Conservation (phyloP, 2,329 filamentous ascomycete species). For the Trichoderma polysporum region DNA sequence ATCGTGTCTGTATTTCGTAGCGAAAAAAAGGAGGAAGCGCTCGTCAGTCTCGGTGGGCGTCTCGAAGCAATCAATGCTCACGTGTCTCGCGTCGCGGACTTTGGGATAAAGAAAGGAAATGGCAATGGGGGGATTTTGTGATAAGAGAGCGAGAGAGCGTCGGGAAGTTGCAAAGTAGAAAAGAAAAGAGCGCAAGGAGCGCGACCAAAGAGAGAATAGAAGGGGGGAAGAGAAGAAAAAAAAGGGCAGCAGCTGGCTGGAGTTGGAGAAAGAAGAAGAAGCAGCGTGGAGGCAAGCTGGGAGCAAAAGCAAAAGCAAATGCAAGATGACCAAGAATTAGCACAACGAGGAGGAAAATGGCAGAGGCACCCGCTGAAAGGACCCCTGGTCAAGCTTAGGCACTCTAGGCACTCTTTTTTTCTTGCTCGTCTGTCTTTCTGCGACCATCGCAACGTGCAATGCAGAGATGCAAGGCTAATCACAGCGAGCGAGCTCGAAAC, state of each 20-base stretch:
- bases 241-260: neutral
- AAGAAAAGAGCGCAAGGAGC: constrained; percentile 11
- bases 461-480: neutral
- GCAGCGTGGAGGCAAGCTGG: neutral
- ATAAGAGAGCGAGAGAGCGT: constrained; percentile 5
- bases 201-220: constrained; percentile 3
- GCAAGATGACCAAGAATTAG: too few species aligned
- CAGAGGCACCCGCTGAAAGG: neutral
- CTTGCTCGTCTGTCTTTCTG: neutral
- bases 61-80: constrained; percentile 16
- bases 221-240: neutral
- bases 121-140: neutral
- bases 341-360: too few species aligned
- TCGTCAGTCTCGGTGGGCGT: constrained; percentile 25
- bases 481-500: constrained; percentile 11
- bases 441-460: neutral
- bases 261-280: neutral
- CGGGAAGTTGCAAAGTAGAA: neutral
- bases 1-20: constrained; percentile 68
- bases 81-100: constrained; percentile 21
- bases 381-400: neutral
- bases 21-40: constrained; percentile 11
- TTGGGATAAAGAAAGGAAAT: constrained; percentile 16
- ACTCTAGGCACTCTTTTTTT: neutral
- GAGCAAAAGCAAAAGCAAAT: neutral